phyloP scores from a whole-genome alignment of 441 rosid genomes.

The Adansonia rubrostipa region DNA sequence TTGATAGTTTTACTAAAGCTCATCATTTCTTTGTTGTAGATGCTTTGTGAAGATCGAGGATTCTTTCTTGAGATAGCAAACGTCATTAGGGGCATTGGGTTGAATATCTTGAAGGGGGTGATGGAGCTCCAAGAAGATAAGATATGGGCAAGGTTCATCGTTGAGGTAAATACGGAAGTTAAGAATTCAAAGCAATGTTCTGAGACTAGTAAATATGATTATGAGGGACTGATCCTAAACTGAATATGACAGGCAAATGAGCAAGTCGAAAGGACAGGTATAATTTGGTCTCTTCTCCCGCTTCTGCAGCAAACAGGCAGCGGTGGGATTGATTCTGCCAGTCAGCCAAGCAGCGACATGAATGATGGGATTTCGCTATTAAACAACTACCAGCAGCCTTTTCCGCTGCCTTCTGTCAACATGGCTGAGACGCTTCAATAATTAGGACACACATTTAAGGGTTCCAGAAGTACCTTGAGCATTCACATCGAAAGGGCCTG shows the following conservation, averaged over 20 bases:
- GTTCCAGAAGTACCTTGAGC: constrained; percentile 45
- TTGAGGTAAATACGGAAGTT: constrained; percentile 58
- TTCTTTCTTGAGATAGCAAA: constrained; percentile 88
- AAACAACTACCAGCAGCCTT: constrained; percentile 47
- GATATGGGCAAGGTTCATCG: constrained; percentile 85
- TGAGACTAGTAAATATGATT: not conserved
- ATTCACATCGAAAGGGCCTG: constrained; percentile 34
- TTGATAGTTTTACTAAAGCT: constrained; percentile 2
- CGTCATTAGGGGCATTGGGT: constrained; percentile 69
- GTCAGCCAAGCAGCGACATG: constrained; percentile 33
- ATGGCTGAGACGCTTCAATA: constrained; percentile 42
- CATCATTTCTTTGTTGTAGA: constrained; percentile 41
- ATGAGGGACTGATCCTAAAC: constrained; percentile 10
- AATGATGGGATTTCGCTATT: constrained; percentile 36
- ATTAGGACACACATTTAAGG: constrained; percentile 9
- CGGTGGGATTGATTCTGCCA: constrained; percentile 36
- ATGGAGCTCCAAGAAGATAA: constrained; percentile 66
- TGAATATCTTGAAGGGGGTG: constrained; percentile 79
- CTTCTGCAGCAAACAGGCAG: constrained; percentile 54
- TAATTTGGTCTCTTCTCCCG: constrained; percentile 82
- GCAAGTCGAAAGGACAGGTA: constrained; percentile 66
- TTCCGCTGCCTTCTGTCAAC: constrained; percentile 40
- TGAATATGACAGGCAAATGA: constrained; percentile 55
- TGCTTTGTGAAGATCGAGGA: constrained; percentile 78
- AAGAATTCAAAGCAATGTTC: not conserved